These are phyloP conservation scores for Lolium multiflorum DNA, from an alignment of 176 grass and related monocot species.

Conservation along the genomic window DNA sequence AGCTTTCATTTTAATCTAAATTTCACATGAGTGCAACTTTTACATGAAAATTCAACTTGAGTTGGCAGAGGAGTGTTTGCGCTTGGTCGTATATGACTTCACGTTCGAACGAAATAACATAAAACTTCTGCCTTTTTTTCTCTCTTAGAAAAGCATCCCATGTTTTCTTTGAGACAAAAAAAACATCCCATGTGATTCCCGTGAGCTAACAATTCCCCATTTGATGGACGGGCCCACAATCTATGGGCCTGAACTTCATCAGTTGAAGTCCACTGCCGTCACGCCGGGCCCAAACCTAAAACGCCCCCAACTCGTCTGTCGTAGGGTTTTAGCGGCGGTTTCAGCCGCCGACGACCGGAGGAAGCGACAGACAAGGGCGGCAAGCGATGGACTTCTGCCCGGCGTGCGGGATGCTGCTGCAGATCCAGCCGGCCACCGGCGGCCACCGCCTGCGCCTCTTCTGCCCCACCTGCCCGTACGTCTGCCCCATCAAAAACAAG, in stretches of 20 bases:
- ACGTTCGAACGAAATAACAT: background rate
- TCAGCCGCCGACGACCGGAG: background rate
- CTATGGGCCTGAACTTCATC: background rate
- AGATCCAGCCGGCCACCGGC: slow-evolving; percentile 65
- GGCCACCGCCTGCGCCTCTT: slow-evolving; percentile 57
- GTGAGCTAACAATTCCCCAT: background rate
- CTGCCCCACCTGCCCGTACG: slow-evolving; percentile 81
- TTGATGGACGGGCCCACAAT: background rate
- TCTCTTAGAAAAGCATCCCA: no score
- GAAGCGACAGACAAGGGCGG: background rate
- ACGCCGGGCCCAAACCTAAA: background rate
- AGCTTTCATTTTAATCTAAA: no score
- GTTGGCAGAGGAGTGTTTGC: background rate
- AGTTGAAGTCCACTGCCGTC: background rate
- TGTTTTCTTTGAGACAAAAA: no score
- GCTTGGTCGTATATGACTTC: background rate
- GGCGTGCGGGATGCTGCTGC: slow-evolving; percentile 68
- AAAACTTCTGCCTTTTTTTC: no score
- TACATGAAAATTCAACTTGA: background rate
- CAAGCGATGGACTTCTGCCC: slow-evolving; percentile 87
- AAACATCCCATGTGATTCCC: no score
- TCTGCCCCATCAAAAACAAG: slow-evolving; percentile 71
- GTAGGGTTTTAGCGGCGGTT: slow-evolving; percentile 3
- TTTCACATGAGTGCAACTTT: background rate
- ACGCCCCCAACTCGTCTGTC: background rate